Evolutionary conservation across 768 basidiomycete genomes (phyloP).

Genomic region (Tulasnella sp.): DNA sequence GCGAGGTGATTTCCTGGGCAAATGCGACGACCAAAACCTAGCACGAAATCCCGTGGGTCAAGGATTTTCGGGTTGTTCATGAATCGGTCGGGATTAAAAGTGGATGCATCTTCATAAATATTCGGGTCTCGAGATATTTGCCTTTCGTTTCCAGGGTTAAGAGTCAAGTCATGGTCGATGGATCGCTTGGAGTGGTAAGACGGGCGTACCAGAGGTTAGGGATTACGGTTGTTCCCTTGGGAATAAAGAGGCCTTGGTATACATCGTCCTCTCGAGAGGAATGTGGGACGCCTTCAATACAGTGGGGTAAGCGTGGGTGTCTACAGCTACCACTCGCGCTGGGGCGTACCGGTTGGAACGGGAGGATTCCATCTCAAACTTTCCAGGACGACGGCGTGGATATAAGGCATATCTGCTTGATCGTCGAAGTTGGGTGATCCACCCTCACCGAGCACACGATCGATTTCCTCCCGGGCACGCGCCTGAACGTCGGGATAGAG

Average conservation of each 20-base stretch:
- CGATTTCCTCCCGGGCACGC: slow-evolving; percentile 36
- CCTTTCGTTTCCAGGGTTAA: background rate
- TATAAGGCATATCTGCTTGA: slow-evolving; percentile 39
- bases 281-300: background rate
- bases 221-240: slow-evolving; percentile 9
- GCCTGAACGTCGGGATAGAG: slow-evolving; percentile 32
- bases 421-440: slow-evolving; percentile 37
- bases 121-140: background rate
- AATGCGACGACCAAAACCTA: slow-evolving; percentile 6
- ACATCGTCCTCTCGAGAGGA: slow-evolving; percentile 24
- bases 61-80: background rate
- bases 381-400: slow-evolving; percentile 38
- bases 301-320: background rate
- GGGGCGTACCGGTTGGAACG: slow-evolving; percentile 46
- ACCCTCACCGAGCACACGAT: slow-evolving; percentile 35
- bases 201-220: slow-evolving; percentile 7
- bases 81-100: slow-evolving; percentile 20
- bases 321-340: background rate
- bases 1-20: slow-evolving; percentile 13
- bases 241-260: slow-evolving; percentile 23
- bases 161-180: background rate
- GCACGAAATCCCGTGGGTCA: background rate
- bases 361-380: slow-evolving; percentile 36
- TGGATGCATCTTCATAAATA: background rate
- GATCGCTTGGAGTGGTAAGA: background rate